phyloP scores from a whole-genome alignment of 371 early-diverging fungal genomes.

The Chytridium lagenaria region DNA sequence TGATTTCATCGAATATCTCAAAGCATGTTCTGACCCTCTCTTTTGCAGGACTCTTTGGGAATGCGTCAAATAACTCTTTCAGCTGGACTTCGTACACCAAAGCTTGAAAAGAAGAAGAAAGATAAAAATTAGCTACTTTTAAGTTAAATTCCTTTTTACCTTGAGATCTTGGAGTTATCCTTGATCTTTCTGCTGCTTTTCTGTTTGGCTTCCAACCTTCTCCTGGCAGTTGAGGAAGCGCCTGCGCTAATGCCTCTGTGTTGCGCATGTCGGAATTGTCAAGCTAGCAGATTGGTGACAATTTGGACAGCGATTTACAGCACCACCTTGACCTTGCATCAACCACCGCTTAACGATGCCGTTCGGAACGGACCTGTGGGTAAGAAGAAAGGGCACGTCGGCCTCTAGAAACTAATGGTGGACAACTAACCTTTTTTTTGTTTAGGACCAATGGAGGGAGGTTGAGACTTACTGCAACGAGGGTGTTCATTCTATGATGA shows the following conservation, averaged over 20 bases:
- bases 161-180: slow-evolving; percentile 33
- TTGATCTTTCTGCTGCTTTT: slow-evolving; percentile 13
- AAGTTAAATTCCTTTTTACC: slow-evolving; percentile 18
- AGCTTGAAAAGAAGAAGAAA: slow-evolving; percentile 25
- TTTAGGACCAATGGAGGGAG: slow-evolving; percentile 51
- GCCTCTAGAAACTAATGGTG: not conserved
- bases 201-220: not conserved
- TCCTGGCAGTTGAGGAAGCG: not conserved
- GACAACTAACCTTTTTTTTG: too few species aligned
- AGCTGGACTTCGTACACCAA: slow-evolving; percentile 50
- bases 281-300: not conserved
- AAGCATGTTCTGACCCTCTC: slow-evolving; percentile 42
- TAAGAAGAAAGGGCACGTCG: not conserved
- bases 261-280: slow-evolving; percentile 2
- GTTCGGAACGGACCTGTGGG: slow-evolving; percentile 36
- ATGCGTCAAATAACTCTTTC: slow-evolving; percentile 45
- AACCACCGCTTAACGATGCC: slow-evolving; percentile 14
- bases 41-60: slow-evolving; percentile 39
- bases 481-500: slow-evolving; percentile 41
- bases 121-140: not conserved
- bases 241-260: not conserved
- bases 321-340: too few species aligned
- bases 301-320: not conserved
- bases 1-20: slow-evolving; percentile 45
- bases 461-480: slow-evolving; percentile 44